Conservation (phyloP, 257 asterid genomes). For the Schizonepeta tenuifolia region DNA sequence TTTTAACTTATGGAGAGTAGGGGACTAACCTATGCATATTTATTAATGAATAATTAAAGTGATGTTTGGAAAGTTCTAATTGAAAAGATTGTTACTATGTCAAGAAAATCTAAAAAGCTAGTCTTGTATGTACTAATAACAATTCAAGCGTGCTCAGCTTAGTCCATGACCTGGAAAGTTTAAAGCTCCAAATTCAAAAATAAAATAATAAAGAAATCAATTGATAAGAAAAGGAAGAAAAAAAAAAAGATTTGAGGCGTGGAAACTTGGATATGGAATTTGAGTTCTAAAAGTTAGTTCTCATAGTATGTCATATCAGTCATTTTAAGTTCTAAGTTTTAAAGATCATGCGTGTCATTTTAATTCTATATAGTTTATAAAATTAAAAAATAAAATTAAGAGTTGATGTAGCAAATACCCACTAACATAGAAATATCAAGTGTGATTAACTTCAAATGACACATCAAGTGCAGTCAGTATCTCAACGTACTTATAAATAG, state of each 20-base stretch:
- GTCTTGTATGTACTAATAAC: conserved; percentile 29
- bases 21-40: conserved; percentile 32
- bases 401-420: too few relatives aligned
- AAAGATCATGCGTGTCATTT: too few relatives aligned
- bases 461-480: too few relatives aligned
- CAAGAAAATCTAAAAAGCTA: conserved; percentile 16
- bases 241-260: conserved; percentile 23
- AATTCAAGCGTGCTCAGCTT: conserved; percentile 40
- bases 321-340: not conserved
- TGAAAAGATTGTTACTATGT: conserved; percentile 34
- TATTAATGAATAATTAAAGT: conserved; percentile 9
- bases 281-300: not conserved
- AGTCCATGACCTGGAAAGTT: conserved; percentile 28
- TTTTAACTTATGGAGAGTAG: conserved; percentile 27
- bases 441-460: too few relatives aligned
- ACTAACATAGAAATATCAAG: too few relatives aligned
- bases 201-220: not conserved
- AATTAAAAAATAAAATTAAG: too few relatives aligned
- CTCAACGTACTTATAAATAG: too few relatives aligned
- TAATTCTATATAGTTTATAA: too few relatives aligned
- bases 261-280: conserved; percentile 14
- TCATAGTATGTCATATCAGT: not conserved
- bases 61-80: conserved; percentile 38
- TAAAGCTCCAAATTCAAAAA: conserved; percentile 16
- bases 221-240: too few relatives aligned